A percentile compares a stretch with the other conserved stretches of the same genome.
Conservation (phyloP, 257 asterid genomes). For the Solanum medicagineum region DNA sequence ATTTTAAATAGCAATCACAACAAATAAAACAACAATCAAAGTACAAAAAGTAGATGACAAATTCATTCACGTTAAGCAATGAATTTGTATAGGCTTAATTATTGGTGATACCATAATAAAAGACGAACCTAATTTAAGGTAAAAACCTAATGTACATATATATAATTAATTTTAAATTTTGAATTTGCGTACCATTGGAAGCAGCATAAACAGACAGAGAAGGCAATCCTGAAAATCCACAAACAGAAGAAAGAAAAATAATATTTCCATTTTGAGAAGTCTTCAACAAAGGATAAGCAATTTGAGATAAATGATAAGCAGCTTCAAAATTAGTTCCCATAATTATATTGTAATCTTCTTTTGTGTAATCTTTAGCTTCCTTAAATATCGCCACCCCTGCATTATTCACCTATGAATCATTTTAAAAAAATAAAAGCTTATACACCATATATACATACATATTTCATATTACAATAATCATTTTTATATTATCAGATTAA, state of each 20-base stretch:
- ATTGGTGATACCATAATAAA: too few species aligned
- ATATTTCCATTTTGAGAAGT: conserved; percentile 31
- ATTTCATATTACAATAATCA: too few species aligned
- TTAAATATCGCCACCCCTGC: background rate
- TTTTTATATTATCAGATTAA: too few species aligned
- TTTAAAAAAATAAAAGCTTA: background rate
- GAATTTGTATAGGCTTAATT: too few species aligned
- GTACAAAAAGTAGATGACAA: too few species aligned
- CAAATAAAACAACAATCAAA: too few species aligned
- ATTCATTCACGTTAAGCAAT: too few species aligned
- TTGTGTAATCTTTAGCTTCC: background rate
- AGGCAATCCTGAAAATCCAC: conserved; percentile 21
- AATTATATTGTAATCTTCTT: conserved; percentile 7
- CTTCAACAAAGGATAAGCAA: conserved; percentile 32
- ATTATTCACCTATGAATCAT: background rate
- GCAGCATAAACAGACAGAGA: conserved; percentile 16
- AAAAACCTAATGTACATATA: too few species aligned
- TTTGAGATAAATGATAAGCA: conserved; percentile 26
- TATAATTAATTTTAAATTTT: too few species aligned
- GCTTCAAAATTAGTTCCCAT: conserved; percentile 39
- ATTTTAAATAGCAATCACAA: too few species aligned
- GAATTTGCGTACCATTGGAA: conserved; percentile 14
- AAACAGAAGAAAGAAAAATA: conserved; percentile 32
- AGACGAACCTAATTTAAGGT: too few species aligned
- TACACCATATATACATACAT: too few species aligned